A percentile compares a stretch with the other conserved stretches of the same genome.
phyloP scores from a whole-genome alignment of 805 yeast species.

The Candida lessepsii region DNA sequence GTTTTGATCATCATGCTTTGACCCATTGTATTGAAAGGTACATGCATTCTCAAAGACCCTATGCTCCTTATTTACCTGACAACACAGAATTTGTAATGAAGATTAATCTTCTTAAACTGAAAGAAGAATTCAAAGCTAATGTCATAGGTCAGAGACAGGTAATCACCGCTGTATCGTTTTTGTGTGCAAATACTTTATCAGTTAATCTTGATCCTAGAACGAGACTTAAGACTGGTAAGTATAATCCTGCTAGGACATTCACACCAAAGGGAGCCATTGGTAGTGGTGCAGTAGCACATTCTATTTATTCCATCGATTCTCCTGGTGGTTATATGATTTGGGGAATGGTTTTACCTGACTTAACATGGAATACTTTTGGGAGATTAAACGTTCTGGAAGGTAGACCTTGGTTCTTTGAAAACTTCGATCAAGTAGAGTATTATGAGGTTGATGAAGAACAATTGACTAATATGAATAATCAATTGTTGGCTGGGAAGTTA shows the following conservation, averaged over 20 bases:
- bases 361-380: slow-evolving; percentile 34
- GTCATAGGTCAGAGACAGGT: slow-evolving; percentile 88
- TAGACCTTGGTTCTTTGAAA: slow-evolving; percentile 31
- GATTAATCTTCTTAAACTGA: slow-evolving; percentile 75
- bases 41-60: slow-evolving; percentile 88
- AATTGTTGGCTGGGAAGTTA: slow-evolving; percentile 27
- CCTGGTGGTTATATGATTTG: slow-evolving; percentile 95
- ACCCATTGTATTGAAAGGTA: slow-evolving; percentile 86
- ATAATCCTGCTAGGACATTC: slow-evolving; percentile 93
- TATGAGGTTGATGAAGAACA: slow-evolving; percentile 43
- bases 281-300: slow-evolving; percentile 98
- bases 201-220: slow-evolving; percentile 97
- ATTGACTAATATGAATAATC: slow-evolving; percentile 24
- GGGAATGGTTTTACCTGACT: slow-evolving; percentile 67
- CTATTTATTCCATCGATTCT: slow-evolving; percentile 94
- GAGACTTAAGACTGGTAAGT: slow-evolving; percentile 85
- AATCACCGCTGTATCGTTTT: slow-evolving; percentile 93
- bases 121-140: slow-evolving; percentile 74
- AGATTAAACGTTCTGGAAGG: slow-evolving; percentile 17
- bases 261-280: slow-evolving; percentile 98
- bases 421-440: slow-evolving; percentile 31
- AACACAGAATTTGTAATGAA: slow-evolving; percentile 91
- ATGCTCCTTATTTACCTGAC: slow-evolving; percentile 97
- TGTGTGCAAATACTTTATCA: slow-evolving; percentile 97
- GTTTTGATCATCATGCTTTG: slow-evolving; percentile 89